phyloP scores from a whole-genome alignment of 1,284 basidiomycete species.

The Rhodotorula sp. region DNA sequence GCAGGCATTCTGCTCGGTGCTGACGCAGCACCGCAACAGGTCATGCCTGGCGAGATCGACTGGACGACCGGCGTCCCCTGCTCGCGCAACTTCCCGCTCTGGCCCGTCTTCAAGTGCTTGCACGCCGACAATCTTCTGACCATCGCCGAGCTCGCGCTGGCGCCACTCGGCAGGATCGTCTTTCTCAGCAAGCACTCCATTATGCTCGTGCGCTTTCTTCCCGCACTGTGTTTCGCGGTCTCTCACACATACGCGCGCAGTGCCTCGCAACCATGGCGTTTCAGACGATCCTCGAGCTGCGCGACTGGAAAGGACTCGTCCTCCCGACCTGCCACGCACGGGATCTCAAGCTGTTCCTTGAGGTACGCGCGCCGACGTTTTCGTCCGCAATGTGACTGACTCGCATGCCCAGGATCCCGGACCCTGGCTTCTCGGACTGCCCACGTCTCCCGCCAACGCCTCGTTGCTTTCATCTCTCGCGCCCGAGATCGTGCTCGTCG shows the following conservation, averaged over 20 bases:
- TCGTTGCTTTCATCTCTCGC: constrained; percentile 61
- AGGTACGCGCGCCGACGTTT: constrained; percentile 2
- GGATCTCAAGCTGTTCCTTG: constrained; percentile 81
- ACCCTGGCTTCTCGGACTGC: constrained; percentile 88
- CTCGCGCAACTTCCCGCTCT: constrained; percentile 72
- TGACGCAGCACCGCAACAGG: constrained; percentile 2
- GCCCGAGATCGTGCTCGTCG: constrained; percentile 83
- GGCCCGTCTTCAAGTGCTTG: constrained; percentile 92
- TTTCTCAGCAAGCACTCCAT: constrained; percentile 88
- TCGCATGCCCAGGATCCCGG: constrained; percentile 59
- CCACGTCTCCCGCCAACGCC: constrained; percentile 77
- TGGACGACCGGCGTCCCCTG: constrained; percentile 52
- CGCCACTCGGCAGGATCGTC: constrained; percentile 86
- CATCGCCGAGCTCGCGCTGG: constrained; percentile 89
- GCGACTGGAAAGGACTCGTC: constrained; percentile 89
- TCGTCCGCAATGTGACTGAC: constrained; percentile 16
- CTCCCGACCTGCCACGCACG: constrained; percentile 82
- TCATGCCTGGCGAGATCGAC: constrained; percentile 54
- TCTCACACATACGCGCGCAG: neutral
- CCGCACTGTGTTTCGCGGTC: neutral
- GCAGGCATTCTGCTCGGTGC: neutral
- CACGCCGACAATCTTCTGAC: constrained; percentile 93
- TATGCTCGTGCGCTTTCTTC: constrained; percentile 70
- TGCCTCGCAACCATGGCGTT: constrained; percentile 78
- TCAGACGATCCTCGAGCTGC: constrained; percentile 87